phyloP scores from a whole-genome alignment of 31 red algal genomes.

The Pterothamnion heteromorphum region DNA sequence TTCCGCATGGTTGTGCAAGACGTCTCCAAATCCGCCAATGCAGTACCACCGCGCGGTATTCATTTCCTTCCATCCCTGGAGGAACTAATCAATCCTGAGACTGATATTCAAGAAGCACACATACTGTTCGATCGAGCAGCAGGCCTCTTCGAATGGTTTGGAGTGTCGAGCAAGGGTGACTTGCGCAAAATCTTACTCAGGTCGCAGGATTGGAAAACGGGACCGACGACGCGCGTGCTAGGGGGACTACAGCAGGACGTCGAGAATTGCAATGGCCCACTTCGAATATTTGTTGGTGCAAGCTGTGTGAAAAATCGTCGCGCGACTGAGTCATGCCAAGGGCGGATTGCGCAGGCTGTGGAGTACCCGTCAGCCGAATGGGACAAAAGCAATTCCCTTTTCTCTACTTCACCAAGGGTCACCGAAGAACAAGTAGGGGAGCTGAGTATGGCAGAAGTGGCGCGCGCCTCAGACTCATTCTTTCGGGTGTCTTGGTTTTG shows the following conservation, averaged over 20 bases:
- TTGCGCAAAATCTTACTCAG: background rate
- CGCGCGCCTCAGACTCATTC: too few species aligned
- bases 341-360: too few species aligned
- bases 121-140: background rate
- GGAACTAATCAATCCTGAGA: background rate
- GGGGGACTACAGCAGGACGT: background rate
- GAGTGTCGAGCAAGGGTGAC: background rate
- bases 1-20: background rate
- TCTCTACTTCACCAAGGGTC: too few species aligned
- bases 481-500: too few species aligned
- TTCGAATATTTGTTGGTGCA: too few species aligned
- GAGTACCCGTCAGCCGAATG: too few species aligned
- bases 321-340: too few species aligned
- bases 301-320: too few species aligned
- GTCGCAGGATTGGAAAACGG: background rate
- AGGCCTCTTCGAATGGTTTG: background rate
- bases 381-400: too few species aligned
- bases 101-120: background rate
- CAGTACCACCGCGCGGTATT: background rate
- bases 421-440: too few species aligned
- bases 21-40: background rate
- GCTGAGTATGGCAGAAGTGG: too few species aligned
- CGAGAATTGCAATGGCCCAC: too few species aligned
- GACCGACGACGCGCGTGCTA: background rate
- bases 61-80: background rate